phyloP scores from a whole-genome alignment of 192 early-diverging fungal species.

The Phycomyces nitens region DNA sequence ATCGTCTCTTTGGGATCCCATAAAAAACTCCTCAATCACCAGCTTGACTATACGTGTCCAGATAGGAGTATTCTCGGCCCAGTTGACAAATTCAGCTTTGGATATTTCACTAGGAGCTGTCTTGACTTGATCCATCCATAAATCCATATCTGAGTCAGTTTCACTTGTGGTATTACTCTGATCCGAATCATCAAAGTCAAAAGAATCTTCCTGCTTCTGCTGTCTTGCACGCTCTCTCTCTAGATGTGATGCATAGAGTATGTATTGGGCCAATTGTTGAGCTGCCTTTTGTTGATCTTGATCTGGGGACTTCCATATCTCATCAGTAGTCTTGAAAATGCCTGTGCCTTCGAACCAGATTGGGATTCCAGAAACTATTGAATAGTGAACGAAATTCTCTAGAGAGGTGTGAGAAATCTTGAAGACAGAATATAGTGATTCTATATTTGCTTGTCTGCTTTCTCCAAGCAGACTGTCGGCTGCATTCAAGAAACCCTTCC shows the following conservation, averaged over 20 bases:
- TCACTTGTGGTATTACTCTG: no score
- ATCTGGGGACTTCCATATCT: not conserved
- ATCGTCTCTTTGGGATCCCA: not conserved
- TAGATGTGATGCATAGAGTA: not conserved
- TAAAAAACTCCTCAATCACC: not conserved
- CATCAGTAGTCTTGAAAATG: not conserved
- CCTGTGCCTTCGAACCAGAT: conserved; percentile 17
- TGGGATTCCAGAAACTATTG: conserved; percentile 3
- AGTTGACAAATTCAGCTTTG: not conserved
- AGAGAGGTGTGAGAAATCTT: not conserved
- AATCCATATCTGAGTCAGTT: not conserved
- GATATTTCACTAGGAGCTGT: not conserved
- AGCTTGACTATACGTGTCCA: conserved; percentile 3
- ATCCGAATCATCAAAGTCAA: conserved; percentile 2
- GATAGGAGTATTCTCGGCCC: conserved; percentile 9
- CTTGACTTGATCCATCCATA: not conserved
- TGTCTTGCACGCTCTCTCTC: not conserved
- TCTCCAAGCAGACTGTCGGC: not conserved
- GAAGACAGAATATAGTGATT: not conserved
- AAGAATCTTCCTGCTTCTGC: not conserved
- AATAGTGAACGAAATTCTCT: conserved; percentile 2
- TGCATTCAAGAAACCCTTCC: no score
- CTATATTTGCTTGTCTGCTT: not conserved
- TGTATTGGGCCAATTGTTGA: not conserved
- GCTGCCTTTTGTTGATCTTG: not conserved